Evolutionary conservation across 345 rosid genomes (phyloP), one percentile per base, ranked within the genome.

Genomic region (Leavenworthia alabamica): DNA sequence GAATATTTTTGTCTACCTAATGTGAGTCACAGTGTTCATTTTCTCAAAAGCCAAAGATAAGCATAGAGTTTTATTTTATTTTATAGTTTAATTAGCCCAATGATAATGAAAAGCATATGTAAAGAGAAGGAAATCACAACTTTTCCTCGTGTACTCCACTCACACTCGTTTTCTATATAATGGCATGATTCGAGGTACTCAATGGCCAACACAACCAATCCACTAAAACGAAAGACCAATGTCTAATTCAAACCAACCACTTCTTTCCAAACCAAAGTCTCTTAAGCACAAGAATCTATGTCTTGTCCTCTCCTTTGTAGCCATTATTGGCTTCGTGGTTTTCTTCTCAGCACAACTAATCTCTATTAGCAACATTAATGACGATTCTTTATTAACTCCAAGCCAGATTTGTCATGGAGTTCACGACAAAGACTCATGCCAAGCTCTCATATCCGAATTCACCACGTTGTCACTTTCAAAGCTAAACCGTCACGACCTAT

Each of bases 351-450:
- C 48, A 11, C 70, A 64, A 48, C 42, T 78, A 7, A 28, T 61
- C 64, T 53, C 22, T 23, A 32, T 17, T 16, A 53, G 43, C 66
- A 22, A 59, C 45, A 58, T 16, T 3, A 42, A 36, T 39, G 52
- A 17, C 14, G 52, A 12, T 19, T 53, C 42, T 39, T 29, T 67
- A 27, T 8, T 56, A 19, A 62, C 69, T 20, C 39, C 65, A 0
- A 29, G 12, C 46, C 78, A 67, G 55, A 40, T 77, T 22, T 84
- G 87, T 40, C 56, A 70, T 44, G 60, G 74, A 29, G 67, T 83
- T 7, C 73, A 52, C 16, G 77, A 80, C 73, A 69, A 57, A 54
- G 42, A 37, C 22, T 73, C 80, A 44, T 82, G 93, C 74, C 55
- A 72, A 9, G 56, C 54, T 64, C 60, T 77, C 57, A 59, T 83